Conservation (phyloP, 1,139 yeast genomes). For the Suhomyces chickasaworum region DNA sequence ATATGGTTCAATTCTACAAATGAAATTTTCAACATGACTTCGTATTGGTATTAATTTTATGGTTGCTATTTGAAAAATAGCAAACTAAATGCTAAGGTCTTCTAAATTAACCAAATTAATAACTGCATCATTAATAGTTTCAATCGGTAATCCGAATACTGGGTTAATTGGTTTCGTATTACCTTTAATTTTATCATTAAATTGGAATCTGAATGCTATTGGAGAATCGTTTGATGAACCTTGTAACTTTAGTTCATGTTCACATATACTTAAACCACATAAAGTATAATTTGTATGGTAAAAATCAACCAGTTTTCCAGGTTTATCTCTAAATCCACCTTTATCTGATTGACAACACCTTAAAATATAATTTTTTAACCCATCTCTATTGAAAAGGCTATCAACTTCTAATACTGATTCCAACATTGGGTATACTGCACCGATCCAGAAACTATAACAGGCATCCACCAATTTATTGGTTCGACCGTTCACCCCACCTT, state of each 20-base stretch:
- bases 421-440: conserved; percentile 68
- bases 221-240: conserved; percentile 15
- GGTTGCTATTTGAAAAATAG: neutral
- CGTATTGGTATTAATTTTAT: neutral
- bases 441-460: conserved; percentile 96
- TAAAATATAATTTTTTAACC: conserved; percentile 65
- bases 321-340: conserved; percentile 90
- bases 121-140: conserved; percentile 20
- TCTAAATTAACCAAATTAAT: conserved; percentile 1
- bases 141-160: conserved; percentile 60
- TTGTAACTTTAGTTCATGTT: conserved; percentile 27
- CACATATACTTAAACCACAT: conserved; percentile 73
- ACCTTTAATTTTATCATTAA: conserved; percentile 15
- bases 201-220: conserved; percentile 32
- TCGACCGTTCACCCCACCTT: conserved; percentile 89
- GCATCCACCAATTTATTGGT: conserved; percentile 94
- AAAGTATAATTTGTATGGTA: conserved; percentile 89
- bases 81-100: neutral
- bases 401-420: conserved; percentile 47
- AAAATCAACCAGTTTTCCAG: conserved; percentile 76
- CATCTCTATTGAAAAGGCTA: conserved; percentile 52
- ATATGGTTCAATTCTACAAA: conserved; percentile 8
- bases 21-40: neutral
- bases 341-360: conserved; percentile 67
- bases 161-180: conserved; percentile 54